Conservation (phyloP, 2,329 filamentous ascomycete species). For the Madurella mycetomatis region DNA sequence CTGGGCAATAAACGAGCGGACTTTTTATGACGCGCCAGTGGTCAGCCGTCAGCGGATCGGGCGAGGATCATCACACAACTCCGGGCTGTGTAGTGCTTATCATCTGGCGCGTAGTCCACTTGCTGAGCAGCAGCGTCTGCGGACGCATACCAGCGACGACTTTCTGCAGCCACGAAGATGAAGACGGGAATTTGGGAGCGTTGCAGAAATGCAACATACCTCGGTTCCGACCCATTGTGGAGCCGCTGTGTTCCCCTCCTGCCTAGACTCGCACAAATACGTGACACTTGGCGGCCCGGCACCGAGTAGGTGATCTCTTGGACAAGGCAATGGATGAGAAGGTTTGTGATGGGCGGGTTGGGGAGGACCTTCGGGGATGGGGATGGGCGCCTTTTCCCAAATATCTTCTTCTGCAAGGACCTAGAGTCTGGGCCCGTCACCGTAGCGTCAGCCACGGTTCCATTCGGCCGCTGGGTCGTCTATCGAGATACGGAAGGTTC, state of each 20-base stretch:
- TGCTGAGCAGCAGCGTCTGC: not conserved
- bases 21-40: slow-evolving; percentile 41
- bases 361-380: not conserved
- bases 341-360: not conserved
- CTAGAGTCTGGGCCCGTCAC: slow-evolving; percentile 7
- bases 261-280: not conserved
- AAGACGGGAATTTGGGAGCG: slow-evolving; percentile 1
- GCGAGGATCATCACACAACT: slow-evolving; percentile 17
- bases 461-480: slow-evolving; percentile 14
- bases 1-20: slow-evolving; percentile 84
- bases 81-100: not conserved
- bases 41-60: slow-evolving; percentile 32
- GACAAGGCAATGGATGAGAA: not conserved
- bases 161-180: slow-evolving; percentile 1
- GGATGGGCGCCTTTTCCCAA: not conserved
- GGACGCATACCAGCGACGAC: slow-evolving; percentile 9
- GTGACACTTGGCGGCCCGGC: slow-evolving; percentile 4
- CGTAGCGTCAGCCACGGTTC: slow-evolving; percentile 8
- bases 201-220: slow-evolving; percentile 38
- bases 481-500: slow-evolving; percentile 6
- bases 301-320: not conserved
- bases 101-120: not conserved
- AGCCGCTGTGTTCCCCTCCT: slow-evolving; percentile 12
- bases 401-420: slow-evolving; percentile 2
- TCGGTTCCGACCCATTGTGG: slow-evolving; percentile 51